Base-by-base conservation (phyloP, 306 rosid species). In the Cicer pinnatifidum region DNA sequence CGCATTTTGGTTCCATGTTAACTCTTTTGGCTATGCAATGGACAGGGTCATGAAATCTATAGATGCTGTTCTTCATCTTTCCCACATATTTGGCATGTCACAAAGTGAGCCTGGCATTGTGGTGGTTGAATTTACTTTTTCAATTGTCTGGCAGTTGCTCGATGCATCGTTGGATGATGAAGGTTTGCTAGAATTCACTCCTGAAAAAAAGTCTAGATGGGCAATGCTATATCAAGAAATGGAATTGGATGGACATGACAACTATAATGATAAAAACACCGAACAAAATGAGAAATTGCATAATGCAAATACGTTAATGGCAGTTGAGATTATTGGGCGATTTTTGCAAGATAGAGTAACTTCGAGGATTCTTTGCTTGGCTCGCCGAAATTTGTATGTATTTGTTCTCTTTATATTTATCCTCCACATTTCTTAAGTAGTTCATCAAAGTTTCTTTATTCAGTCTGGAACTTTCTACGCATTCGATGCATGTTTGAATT, bases 131-230 rank as follows among this genome's bases (percentile, higher is more conserved):
- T 94, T 87, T 87, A 73, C 90, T 69, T 88, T 94, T 82, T 89
- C 96, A 51, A 76, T 82, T 80, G 91, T 85, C 80, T 88, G 91
- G 90, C 97, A 91, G 80, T 86, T 94, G 80, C 90, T 94, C 82
- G 99, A 94, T 81, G 96, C 99, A 11, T 86, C 90, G 39, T 82
- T 94, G 75, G 96, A 75, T 39, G 96, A 94, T 59, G 97, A 94
- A 83, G 97, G 99, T 62, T 74, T 94, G 78, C 76, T 94, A 67
- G 89, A 90, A 81, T 85, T 57, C 71, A 80, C 85, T 51, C 72
- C 69, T 39, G 93, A 88, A 61, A 86, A 90, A 83, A 85, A 81
- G 72, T 89, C 88, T 77, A 87, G n/a, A 79, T 94, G 97, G 97
- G 75, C 78, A 28, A 63, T 75, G 46, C 78, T 84, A 54, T 84